phyloP scores from a whole-genome alignment of 169 alveolate species.

The Babesia ovata region DNA sequence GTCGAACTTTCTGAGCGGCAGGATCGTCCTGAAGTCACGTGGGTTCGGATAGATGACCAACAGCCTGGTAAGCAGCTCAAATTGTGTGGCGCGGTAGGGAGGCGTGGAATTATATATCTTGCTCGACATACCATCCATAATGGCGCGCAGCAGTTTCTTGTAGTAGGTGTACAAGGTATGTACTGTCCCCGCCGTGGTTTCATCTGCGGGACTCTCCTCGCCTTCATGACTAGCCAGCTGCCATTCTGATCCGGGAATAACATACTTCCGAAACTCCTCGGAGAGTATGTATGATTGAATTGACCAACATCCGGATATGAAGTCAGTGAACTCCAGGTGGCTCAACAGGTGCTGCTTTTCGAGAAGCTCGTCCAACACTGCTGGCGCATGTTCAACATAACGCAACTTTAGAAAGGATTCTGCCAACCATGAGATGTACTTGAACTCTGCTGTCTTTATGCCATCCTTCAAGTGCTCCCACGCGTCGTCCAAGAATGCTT shows the following conservation, averaged over 20 bases:
- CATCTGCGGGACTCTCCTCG: background rate
- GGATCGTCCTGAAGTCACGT: constrained; percentile 48
- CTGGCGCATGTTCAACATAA: constrained; percentile 65
- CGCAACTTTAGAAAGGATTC: constrained; percentile 73
- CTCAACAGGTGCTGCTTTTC: constrained; percentile 63
- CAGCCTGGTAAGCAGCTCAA: constrained; percentile 74
- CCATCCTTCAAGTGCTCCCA: constrained; percentile 68
- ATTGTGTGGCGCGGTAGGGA: constrained; percentile 77
- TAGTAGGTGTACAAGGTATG: constrained; percentile 66
- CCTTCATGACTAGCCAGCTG: background rate
- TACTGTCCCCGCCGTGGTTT: constrained; percentile 26
- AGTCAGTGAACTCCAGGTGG: constrained; percentile 76
- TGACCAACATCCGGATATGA: constrained; percentile 69
- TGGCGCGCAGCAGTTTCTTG: constrained; percentile 56
- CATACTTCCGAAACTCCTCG: constrained; percentile 9
- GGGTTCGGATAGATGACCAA: constrained; percentile 71
- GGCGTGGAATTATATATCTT: constrained; percentile 76
- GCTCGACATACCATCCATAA: constrained; percentile 61
- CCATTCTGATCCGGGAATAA: constrained; percentile 28
- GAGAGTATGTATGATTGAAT: constrained; percentile 73
- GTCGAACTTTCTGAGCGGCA: constrained; percentile 62
- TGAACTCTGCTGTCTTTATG: constrained; percentile 71
- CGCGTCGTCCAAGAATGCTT: constrained; percentile 47
- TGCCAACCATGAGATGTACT: constrained; percentile 77
- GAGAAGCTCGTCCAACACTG: constrained; percentile 71